Evolutionary conservation across 208 protist species (phyloP).

Genomic region (Giardia muris): DNA sequence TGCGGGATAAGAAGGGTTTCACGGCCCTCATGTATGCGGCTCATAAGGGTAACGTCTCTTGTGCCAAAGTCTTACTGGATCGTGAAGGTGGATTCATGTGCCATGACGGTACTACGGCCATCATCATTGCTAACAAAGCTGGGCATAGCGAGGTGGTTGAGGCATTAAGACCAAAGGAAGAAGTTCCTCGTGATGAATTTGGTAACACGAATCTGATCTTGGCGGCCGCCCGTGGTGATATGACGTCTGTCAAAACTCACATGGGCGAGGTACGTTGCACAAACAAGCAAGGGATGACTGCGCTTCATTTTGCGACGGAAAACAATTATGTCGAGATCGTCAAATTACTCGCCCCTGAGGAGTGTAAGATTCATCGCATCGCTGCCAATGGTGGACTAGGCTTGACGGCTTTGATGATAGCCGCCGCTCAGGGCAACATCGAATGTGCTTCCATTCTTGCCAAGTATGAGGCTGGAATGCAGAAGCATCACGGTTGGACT

Average conservation of each 20-base stretch:
- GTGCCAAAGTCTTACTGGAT: neutral
- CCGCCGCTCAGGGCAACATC: neutral
- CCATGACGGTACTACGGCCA: neutral
- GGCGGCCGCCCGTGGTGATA: neutral
- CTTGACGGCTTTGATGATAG: neutral
- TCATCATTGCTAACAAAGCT: neutral
- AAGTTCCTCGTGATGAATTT: neutral
- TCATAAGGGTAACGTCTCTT: neutral
- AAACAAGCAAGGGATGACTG: neutral
- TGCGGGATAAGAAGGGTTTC: neutral
- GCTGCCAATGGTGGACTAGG: neutral
- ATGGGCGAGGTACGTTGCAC: neutral
- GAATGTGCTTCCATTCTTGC: neutral
- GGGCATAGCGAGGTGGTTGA: neutral
- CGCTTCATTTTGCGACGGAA: neutral
- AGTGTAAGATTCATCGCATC: neutral
- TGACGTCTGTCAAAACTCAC: neutral
- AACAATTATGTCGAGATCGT: neutral
- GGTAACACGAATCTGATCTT: neutral
- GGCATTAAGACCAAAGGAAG: neutral
- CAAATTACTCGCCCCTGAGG: neutral
- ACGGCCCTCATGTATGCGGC: neutral
- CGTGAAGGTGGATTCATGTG: neutral
- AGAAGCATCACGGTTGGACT: neutral
- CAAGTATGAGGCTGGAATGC: neutral